Percentiles rank a stretch among this genome's conserved stretches.
Conservation (phyloP, 1,284 basidiomycete species). For the Cronartium quercuum region DNA sequence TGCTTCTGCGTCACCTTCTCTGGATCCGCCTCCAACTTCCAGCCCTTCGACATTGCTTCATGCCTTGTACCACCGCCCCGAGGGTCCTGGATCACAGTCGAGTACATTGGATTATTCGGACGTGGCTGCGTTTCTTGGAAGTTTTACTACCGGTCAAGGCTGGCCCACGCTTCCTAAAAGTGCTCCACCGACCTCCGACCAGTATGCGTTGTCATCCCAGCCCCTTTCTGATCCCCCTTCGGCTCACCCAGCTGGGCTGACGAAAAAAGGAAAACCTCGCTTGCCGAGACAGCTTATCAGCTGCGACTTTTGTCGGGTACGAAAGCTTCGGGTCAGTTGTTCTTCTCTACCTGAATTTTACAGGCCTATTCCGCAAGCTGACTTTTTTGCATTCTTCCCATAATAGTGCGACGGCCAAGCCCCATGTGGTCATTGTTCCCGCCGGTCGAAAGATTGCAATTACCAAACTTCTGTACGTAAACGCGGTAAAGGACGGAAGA, state of each 20-base stretch:
- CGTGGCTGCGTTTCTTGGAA: neutral
- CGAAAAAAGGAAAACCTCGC: neutral
- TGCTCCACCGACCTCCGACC: neutral
- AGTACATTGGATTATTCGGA: neutral
- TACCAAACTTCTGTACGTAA: neutral
- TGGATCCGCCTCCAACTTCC: neutral
- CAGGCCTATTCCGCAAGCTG: neutral
- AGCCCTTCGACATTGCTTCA: neutral
- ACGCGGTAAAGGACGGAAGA: neutral
- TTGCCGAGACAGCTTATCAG: slow-evolving; percentile 7
- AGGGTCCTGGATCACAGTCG: neutral
- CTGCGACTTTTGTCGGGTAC: slow-evolving; percentile 1
- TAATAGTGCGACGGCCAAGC: neutral
- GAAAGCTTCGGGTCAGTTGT: slow-evolving; percentile 3
- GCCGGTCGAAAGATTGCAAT: neutral
- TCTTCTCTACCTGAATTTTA: neutral
- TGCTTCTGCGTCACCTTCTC: neutral
- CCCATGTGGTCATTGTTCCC: neutral
- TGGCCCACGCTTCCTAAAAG: neutral
- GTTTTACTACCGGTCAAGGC: neutral
- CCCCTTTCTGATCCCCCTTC: neutral
- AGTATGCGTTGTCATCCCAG: neutral
- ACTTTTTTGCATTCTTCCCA: neutral
- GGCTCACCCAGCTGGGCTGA: neutral
- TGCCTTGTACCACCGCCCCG: neutral